Evolutionary conservation across 2,329 filamentous ascomycete genomes (phyloP), one percentile per base, ranked within the genome.

Genomic region (Fusarium siculi): DNA sequence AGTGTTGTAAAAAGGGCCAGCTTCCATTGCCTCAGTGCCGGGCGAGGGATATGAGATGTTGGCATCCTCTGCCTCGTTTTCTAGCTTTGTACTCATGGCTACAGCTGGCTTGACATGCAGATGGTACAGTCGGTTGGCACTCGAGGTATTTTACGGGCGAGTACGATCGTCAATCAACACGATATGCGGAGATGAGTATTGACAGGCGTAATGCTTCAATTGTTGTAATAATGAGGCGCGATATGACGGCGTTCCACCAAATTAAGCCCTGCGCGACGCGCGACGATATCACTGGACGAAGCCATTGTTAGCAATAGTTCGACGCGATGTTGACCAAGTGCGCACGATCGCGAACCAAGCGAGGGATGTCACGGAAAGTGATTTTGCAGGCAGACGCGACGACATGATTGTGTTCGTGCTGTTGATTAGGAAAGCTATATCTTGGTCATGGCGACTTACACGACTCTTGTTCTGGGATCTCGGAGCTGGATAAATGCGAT

Each of bases 11-110:
- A 86, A 86, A 5, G 84, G 79, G 12, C 81, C 80, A 7, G 80
- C 76, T 62, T 86, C 85, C 69, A 85, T 82, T 6, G 76, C 81
- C 60, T 87, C 85, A 14, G 82, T 82, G 23, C 82, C 81, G 7
- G 86, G 84, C 11, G 85, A 86, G 16, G 86, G 84, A 72, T 87
- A 88, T 42, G 83, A 83, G 43, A 84, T 78, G 56, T 81, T 82
- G 59, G 79, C 76, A 62, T 82, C 81, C n/a, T 81, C 79, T 15
- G 75, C 70, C 55, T 81, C 79, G 47, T 75, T 77, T 77, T 85
- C 77, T 77, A 82, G 78, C 63, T 76, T 77, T 42, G 79, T 73
- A 55, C 78, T 77, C 81, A 83, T 84, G 18, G 52, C 59, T 63
- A 43, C 25, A 30, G 52, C 25, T 32, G 49, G 30, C 37, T 68